Evolutionary conservation across 2,329 filamentous ascomycete species (phyloP).

Genomic region (Sclerotinia glacialis): DNA sequence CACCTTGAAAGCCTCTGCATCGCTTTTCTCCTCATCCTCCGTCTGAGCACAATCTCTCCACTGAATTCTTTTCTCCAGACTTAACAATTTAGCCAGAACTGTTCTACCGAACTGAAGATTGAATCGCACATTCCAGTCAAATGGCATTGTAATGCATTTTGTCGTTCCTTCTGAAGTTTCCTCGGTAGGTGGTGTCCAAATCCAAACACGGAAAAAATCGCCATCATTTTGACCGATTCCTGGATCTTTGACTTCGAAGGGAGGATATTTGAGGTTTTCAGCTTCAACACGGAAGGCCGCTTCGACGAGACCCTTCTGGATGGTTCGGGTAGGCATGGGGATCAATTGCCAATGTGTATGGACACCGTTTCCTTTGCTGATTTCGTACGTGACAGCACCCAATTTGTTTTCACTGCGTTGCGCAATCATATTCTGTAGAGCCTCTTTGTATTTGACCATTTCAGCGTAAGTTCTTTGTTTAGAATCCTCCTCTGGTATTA

Average conservation of each 20-base stretch:
- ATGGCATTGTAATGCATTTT: conserved; percentile 69
- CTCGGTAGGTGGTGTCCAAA: conserved; percentile 60
- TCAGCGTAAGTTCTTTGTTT: conserved; percentile 64
- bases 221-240: conserved; percentile 51
- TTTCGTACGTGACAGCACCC: conserved; percentile 88
- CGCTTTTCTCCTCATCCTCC: conserved; percentile 71
- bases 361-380: conserved; percentile 75
- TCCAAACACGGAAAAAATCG: conserved; percentile 80
- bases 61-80: conserved; percentile 71
- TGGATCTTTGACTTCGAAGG: conserved; percentile 50
- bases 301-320: conserved; percentile 74
- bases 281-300: conserved; percentile 86
- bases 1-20: conserved; percentile 75
- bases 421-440: conserved; percentile 78
- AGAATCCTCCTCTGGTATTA: conserved; percentile 55
- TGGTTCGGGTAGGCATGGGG: conserved; percentile 66
- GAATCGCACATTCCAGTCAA: conserved; percentile 72
- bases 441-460: conserved; percentile 76
- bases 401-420: conserved; percentile 55
- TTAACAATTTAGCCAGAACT: conserved; percentile 83
- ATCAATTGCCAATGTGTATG: conserved; percentile 95
- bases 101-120: conserved; percentile 86
- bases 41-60: conserved; percentile 85
- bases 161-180: conserved; percentile 47
- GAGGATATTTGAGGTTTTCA: conserved; percentile 63